Conservation (phyloP, 164 flowering plant genomes). For the Nymphaea colorata region DNA sequence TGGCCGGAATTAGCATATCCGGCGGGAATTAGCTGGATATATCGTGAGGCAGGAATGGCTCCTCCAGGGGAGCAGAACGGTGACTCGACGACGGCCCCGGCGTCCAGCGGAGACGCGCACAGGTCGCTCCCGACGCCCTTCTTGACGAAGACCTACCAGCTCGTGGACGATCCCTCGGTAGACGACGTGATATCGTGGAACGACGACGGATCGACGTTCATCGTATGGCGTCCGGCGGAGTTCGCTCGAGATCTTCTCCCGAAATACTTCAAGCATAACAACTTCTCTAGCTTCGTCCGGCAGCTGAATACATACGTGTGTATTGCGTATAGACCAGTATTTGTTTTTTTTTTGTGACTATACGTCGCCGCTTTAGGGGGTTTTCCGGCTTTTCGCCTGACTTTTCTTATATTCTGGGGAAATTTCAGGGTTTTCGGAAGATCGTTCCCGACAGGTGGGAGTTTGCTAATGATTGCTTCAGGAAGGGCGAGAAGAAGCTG, state of each 20-base stretch:
- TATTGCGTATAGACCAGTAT: neutral
- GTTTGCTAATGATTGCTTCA: conserved; percentile 69
- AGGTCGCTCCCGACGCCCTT: conserved; percentile 20
- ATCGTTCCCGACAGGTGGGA: conserved; percentile 89
- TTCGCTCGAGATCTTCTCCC: conserved; percentile 23
- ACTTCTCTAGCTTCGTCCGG: conserved; percentile 27
- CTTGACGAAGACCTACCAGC: conserved; percentile 15
- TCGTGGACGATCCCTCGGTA: conserved; percentile 22
- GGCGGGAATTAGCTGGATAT: neutral
- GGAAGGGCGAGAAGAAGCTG: conserved; percentile 52
- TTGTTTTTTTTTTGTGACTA: neutral
- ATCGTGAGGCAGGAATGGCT: conserved; percentile 4
- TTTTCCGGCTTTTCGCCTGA: neutral
- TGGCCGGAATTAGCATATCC: conserved; percentile 2
- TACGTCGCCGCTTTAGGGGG: neutral
- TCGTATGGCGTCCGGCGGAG: conserved; percentile 22
- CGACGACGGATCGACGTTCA: conserved; percentile 20
- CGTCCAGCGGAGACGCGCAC: conserved; percentile 6
- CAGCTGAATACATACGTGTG: conserved; percentile 34
- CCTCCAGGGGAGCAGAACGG: conserved; percentile 14
- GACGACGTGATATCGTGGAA: conserved; percentile 27
- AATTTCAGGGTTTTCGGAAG: conserved; percentile 52
- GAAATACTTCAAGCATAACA: conserved; percentile 20
- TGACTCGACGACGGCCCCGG: conserved; percentile 2
- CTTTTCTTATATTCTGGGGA: neutral